Evolutionary conservation across 352 stramenopile genomes (phyloP), one percentile per base, ranked within the genome.

Genomic region (Bremia lactucae): DNA sequence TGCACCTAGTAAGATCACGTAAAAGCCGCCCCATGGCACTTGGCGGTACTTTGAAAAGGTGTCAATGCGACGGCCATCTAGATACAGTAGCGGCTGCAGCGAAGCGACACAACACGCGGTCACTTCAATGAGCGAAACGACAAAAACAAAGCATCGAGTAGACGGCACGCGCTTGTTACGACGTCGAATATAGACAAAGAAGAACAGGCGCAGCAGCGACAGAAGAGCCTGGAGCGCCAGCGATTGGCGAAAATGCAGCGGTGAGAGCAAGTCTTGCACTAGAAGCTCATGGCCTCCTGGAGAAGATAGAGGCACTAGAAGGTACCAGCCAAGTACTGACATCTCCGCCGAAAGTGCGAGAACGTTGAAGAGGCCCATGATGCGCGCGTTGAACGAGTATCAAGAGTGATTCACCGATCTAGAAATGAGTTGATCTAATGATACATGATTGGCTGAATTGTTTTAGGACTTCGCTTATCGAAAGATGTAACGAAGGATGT

Each of bases 61-160:
- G 43, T 45, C 45, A 9, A 55, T 36, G n/a, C 20, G 43, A 19
- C 40, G 36, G 22, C 85, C 68, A 36, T 78, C 62, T 45, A 65
- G 64, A 49, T 72, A 88, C 26, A 88, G 51, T 22, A 86, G 46
- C 33, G 65, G 70, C 64, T 86, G 76, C 34, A 88, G 47, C 23
- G 72, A 76, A 10, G 56, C 64, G 20, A 83, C 44, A 15, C 62
- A 62, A 24, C 52, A 67, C 2, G 67, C 51, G 7, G 62, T 35
- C 20, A 60, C 59, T 42, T 88, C 65, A 5, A 64, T 28, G 13
- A 87, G 70, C 10, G 81, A 83, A 21, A 87, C 74, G 19, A 83
- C 59, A 44, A 91, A 86, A 16, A 91, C 75, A 46, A 91, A 88
- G 46, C 58, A 67, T 11, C 78, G 75, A 29, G 78, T 87, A 21